Base-by-base conservation (phyloP, 75 land plant genomes). In the Picea glauca region DNA sequence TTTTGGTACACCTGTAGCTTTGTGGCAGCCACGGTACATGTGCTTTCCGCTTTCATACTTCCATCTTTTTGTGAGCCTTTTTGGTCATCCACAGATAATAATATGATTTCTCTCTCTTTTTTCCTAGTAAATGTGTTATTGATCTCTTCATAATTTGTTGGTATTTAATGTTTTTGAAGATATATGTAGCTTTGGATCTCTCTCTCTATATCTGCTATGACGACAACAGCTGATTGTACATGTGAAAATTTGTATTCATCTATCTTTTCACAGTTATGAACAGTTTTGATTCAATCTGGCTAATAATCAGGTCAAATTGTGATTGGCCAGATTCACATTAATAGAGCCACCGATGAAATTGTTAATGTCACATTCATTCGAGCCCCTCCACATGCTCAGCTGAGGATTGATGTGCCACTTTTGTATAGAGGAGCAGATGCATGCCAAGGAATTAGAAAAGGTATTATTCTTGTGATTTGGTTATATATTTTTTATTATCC, bases 331-430 rank as follows among this genome's bases (percentile, higher is more conserved):
- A 32, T 86, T 7, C 87, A 86, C 56, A 35, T 86, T 58, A 87
- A 86, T 58, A 74, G 87, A 0, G 93, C 83, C 7, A 93, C 90
- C 7, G 99, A 96, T 80, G 91, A 87, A 20, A 76, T 91, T 1
- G 87, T 96, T 20, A 96, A 96, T 79, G 90, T 90, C 17, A 96
- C 99, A 4, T 92, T 96, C 78, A 78, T 96, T 59, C 90, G 99
- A 85, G 98, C 99, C 8, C 98, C 99, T 76, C 87, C 99, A 0
- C 13, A 62, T 54, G 97, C 99, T 33, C 77, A 84, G 73, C 83
- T 96, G 40, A 92, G 89, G 79, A 88, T 96, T 65, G 89, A 94
- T 79, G 88, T 96, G 62, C 99, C 99, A 62, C 84, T 96, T 74
- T 82, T 92, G 18, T 94, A 85, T 76, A 82, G 89, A 81, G 99